Conservation (phyloP, 2,329 filamentous ascomycete genomes). For the Thermomyces lanuginosus region DNA sequence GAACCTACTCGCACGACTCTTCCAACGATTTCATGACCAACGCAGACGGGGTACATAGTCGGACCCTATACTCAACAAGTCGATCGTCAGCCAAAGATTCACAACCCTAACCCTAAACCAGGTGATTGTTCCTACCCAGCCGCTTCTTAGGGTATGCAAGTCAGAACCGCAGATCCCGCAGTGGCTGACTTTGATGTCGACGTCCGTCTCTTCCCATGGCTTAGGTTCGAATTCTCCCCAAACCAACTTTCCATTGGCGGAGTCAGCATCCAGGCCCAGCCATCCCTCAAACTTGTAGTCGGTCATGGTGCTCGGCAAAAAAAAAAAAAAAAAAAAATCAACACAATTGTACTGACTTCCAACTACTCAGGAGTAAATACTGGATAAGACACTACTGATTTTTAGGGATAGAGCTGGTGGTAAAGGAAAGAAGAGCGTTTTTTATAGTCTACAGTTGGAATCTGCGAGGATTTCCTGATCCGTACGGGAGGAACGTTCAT, state of each 20-base stretch:
- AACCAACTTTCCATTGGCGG: conserved; percentile 38
- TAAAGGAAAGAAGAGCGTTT: no score
- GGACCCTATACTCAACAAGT: not conserved
- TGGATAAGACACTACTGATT: no score
- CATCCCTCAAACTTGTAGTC: conserved; percentile 42
- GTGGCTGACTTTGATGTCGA: conserved; percentile 43
- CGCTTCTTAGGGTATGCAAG: conserved; percentile 35
- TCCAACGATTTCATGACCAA: conserved; percentile 47
- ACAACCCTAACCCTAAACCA: not conserved
- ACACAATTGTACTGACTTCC: no score
- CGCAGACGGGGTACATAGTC: conserved; percentile 23
- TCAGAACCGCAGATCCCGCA: conserved; percentile 46
- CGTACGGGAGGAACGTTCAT: no score
- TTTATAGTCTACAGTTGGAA: no score
- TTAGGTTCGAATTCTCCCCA: conserved; percentile 43
- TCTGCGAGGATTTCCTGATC: no score
- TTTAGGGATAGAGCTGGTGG: no score
- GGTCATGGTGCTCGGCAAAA: no score
- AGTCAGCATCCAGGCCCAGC: conserved; percentile 35
- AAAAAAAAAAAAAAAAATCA: no score
- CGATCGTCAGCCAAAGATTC: not conserved
- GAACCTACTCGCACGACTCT: conserved; percentile 36
- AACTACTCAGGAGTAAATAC: no score
- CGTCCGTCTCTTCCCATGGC: conserved; percentile 41
- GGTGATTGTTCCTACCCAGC: conserved; percentile 5